Conservation (phyloP, 768 basidiomycete genomes). For the Lactarius hengduanensis region DNA sequence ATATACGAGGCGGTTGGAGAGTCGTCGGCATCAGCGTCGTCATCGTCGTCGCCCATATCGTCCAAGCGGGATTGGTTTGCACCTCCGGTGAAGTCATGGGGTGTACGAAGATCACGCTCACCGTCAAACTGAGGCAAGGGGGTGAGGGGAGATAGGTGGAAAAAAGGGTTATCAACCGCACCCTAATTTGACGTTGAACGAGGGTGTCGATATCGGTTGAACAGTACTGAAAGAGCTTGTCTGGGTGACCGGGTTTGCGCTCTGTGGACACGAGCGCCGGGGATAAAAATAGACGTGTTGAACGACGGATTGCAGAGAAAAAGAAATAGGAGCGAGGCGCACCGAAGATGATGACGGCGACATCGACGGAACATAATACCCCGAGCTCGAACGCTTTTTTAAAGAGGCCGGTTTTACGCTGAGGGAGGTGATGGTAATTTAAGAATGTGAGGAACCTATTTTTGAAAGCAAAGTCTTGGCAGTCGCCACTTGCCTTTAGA, state of each 20-base stretch:
- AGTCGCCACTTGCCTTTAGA: conserved; percentile 62
- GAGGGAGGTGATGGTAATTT: conserved; percentile 41
- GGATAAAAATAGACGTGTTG: conserved; percentile 44
- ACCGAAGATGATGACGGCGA: conserved; percentile 87
- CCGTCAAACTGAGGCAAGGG: conserved; percentile 46
- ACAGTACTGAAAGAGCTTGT: conserved; percentile 81
- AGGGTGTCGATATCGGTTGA: conserved; percentile 69
- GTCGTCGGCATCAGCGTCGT: conserved; percentile 27
- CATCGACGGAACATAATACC: conserved; percentile 86
- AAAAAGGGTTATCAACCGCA: conserved; percentile 31
- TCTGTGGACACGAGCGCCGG: conserved; percentile 42
- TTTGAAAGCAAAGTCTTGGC: conserved; percentile 33
- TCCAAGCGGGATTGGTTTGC: conserved; percentile 35
- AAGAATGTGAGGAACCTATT: conserved; percentile 53
- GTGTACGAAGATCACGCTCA: conserved; percentile 49
- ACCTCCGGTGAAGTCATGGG: conserved; percentile 47
- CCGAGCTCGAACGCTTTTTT: conserved; percentile 89
- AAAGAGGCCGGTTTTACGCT: conserved; percentile 89
- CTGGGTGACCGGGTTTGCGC: conserved; percentile 74
- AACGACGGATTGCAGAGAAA: background rate
- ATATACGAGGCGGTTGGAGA: conserved; percentile 16
- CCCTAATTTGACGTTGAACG: conserved; percentile 63
- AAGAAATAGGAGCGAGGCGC: conserved; percentile 33
- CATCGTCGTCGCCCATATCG: conserved; percentile 40
- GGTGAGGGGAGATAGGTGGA: conserved; percentile 6